These are phyloP conservation scores for Nigrospora oryzae DNA, from an alignment of 2,329 filamentous ascomycete species.

Conservation along the genomic window DNA sequence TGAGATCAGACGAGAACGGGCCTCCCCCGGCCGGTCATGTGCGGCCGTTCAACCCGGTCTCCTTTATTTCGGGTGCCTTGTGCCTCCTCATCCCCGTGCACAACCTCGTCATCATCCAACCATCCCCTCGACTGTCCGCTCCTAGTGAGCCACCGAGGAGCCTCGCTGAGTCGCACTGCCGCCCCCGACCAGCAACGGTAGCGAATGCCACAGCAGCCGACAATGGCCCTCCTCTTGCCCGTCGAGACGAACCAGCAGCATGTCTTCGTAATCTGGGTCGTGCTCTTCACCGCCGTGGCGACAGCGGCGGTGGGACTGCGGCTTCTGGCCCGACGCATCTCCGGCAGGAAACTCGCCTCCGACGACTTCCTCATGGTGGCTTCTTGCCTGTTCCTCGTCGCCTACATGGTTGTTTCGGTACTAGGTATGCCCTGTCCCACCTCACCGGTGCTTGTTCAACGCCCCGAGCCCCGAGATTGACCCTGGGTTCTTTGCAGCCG, in stretches of 20 bases:
- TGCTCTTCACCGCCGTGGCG: not conserved
- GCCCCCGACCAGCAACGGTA: not conserved
- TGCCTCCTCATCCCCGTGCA: not conserved
- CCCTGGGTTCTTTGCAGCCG: not conserved
- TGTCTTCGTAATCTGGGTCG: not conserved
- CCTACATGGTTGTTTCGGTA: too few relatives aligned
- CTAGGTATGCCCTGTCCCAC: too few relatives aligned
- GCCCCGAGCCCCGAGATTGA: too few relatives aligned
- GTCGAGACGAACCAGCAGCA: not conserved
- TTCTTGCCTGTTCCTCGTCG: not conserved
- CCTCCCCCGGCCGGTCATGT: not conserved
- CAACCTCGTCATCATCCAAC: not conserved
- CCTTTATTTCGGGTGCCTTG: not conserved
- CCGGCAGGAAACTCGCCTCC: not conserved
- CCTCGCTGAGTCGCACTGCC: not conserved
- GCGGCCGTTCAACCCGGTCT: not conserved
- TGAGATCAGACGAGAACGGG: not conserved
- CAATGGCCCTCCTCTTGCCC: not conserved
- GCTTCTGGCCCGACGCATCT: not conserved
- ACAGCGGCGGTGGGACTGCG: not conserved
- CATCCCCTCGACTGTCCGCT: not conserved
- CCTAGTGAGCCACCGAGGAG: not conserved
- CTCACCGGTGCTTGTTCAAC: too few relatives aligned
- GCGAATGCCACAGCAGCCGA: not conserved
- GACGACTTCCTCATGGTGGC: conserved; percentile 1